phyloP scores from a whole-genome alignment of 176 grass and related monocot species.

The Phragmites australis region DNA sequence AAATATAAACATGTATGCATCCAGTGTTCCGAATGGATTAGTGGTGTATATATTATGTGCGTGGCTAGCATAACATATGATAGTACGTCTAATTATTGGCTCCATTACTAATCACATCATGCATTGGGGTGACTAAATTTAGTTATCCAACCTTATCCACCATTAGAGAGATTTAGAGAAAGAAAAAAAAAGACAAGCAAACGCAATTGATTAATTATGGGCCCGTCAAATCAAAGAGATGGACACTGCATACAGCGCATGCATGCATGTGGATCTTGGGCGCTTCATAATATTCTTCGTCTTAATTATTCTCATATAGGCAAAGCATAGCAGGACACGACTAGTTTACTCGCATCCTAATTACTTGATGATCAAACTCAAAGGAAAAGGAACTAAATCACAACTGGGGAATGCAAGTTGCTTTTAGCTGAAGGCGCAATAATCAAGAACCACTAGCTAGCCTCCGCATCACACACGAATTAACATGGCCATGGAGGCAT shows the following conservation, averaged over 20 bases:
- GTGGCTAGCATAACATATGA: too few relatives aligned
- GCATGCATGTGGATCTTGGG: too few relatives aligned
- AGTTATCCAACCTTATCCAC: background rate
- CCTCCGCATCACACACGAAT: background rate
- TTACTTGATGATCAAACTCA: background rate
- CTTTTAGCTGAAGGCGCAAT: background rate
- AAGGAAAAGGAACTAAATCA: background rate
- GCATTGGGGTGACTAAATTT: background rate
- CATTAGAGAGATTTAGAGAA: background rate
- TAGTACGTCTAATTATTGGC: too few relatives aligned
- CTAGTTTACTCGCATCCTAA: background rate
- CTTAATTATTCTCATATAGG: background rate
- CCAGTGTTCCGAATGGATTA: too few relatives aligned
- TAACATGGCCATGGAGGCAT: background rate
- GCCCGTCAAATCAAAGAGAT: background rate
- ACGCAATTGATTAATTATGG: background rate
- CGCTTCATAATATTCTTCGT: background rate
- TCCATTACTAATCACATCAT: background rate
- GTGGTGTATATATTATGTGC: too few relatives aligned
- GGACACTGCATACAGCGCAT: too few relatives aligned
- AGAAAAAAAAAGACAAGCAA: background rate
- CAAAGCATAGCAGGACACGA: background rate
- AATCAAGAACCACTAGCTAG: conserved; percentile 13
- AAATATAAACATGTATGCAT: too few relatives aligned
- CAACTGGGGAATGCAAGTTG: background rate